Conservation (phyloP, 495 filamentous ascomycete species). For the Hyaloscypha hepaticicola region DNA sequence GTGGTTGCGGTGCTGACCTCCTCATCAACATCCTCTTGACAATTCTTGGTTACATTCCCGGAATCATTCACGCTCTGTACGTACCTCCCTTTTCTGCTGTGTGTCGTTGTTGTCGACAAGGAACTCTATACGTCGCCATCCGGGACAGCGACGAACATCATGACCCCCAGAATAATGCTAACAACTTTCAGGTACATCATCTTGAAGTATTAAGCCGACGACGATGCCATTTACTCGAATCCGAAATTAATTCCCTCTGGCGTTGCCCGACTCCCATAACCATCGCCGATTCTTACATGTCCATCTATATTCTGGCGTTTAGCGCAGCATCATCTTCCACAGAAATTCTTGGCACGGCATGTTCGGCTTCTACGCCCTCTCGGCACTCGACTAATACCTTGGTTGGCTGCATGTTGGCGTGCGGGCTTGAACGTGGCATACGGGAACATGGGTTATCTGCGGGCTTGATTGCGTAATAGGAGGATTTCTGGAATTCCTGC, state of each 20-base stretch:
- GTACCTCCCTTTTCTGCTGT: conserved; percentile 38
- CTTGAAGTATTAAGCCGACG: conserved; percentile 44
- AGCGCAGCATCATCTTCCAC: conserved; percentile 3
- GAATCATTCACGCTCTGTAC: conserved; percentile 73
- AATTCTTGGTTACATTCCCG: conserved; percentile 77
- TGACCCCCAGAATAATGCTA: conserved; percentile 2
- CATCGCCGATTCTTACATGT: conserved; percentile 7
- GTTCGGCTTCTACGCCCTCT: conserved; percentile 14
- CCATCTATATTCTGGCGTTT: conserved; percentile 19
- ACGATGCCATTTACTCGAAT: conserved; percentile 14
- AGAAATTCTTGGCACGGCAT: conserved; percentile 19
- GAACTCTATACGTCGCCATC: not conserved
- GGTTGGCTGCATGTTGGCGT: conserved; percentile 5
- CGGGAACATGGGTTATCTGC: conserved; percentile 3
- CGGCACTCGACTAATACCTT: conserved; percentile 2
- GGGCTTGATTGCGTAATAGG: not conserved
- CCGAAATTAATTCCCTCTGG: conserved; percentile 7
- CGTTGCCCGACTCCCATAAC: conserved; percentile 20
- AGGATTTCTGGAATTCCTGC: not conserved
- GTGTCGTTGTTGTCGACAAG: not conserved
- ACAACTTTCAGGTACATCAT: conserved; percentile 44
- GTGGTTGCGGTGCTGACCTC: conserved; percentile 78
- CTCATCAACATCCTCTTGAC: conserved; percentile 87
- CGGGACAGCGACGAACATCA: not conserved
- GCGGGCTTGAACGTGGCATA: conserved; percentile 2